Base-by-base conservation (phyloP, 352 stramenopile species). In the Pythium grandisporangium region DNA sequence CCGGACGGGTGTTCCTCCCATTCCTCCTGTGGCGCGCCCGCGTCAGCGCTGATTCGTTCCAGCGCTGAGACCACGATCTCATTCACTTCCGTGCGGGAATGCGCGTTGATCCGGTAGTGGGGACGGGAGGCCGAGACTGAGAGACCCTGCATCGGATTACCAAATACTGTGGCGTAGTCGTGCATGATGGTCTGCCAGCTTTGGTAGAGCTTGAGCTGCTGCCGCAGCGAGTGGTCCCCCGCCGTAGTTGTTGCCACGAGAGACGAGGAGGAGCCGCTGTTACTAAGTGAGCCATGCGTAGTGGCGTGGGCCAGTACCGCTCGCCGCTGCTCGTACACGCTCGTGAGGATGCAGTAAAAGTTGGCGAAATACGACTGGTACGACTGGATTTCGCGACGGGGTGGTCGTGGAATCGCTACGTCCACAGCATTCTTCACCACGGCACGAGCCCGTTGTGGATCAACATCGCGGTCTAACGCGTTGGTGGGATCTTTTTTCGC, bases 91-190 rank as follows among this genome's bases (percentile, higher is more conserved):
- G 65, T 64, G 2, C 81, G 57, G 6, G 74, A 63, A 19, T 65
- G 77, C 7, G 73, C 88, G 38, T 92, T 92, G 46, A 94, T 82
- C 1, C 81, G 77, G 36, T 90, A 94, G 37, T 88, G 70, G 4
- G 75, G 67, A 2, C 51, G 59, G 33, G 53, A 45, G 6, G 65
- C 53, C 1, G 70, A 37, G n/a, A n/a, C n/a, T 39, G 75, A 71
- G 7, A 49, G 61, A 25, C 53, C 53, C 2, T 55, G 53, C 4
- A 52, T 61, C 3, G 50, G 46, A 38, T 63, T 77, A 16, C 69
- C 70, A 56, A 94, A 94, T 5, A 92, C 77, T 1, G 78, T 90
- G 14, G 72, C 61, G 44, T 94, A 94, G 61, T 94, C 81, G 7
- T 72, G 48, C 79, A 94, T 94, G 53, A 94, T 85, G 16, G 63